These are phyloP conservation scores for Skeletonema tropicum DNA, from an alignment of 108 stramenopile species.

Conservation along the genomic window DNA sequence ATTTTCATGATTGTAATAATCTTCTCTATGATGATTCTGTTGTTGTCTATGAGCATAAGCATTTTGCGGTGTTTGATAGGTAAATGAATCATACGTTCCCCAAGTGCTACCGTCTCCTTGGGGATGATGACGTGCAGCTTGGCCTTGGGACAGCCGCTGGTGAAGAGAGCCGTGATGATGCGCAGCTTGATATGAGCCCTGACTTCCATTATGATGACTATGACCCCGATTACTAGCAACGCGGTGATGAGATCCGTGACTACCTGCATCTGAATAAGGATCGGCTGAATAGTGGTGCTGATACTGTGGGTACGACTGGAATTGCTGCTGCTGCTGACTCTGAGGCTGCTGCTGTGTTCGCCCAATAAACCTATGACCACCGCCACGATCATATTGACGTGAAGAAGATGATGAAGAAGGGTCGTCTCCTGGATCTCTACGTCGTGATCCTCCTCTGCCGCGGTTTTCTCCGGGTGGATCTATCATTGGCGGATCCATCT, in stretches of 20 bases:
- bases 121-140: not conserved
- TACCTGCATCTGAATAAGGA: constrained; percentile 18
- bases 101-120: not conserved
- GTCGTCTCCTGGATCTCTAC: not conserved
- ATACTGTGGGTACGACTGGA: not conserved
- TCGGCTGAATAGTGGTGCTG: not conserved
- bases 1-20: not conserved
- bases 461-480: not conserved
- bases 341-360: not conserved
- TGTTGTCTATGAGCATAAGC: not conserved
- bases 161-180: not conserved
- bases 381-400: not conserved
- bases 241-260: constrained; percentile 18
- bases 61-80: not conserved
- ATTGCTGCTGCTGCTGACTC: not conserved
- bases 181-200: not conserved
- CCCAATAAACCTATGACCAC: constrained; percentile 1
- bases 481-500: not conserved
- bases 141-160: not conserved
- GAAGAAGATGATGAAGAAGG: not conserved
- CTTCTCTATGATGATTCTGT: not conserved
- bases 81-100: not conserved
- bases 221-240: not conserved
- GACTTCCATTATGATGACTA: constrained; percentile 7
- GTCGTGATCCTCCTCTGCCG: not conserved